Evolutionary conservation across 1,284 basidiomycete genomes (phyloP).

Genomic region (Quambalaria eucalypti): DNA sequence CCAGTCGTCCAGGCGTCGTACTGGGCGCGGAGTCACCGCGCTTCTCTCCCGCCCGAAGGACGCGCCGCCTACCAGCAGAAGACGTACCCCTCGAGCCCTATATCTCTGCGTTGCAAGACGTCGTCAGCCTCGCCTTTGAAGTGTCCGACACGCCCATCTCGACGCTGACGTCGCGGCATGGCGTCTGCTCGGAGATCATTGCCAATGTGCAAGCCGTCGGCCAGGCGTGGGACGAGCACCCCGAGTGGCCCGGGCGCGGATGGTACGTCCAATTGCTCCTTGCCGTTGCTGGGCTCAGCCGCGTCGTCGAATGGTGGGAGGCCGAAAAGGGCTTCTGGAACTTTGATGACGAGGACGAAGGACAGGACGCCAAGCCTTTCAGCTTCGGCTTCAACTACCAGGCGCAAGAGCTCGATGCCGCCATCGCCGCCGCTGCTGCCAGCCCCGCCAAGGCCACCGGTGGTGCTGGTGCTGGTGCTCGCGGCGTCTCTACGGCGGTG

Average conservation of each 20-base stretch:
- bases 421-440: slow-evolving; percentile 6
- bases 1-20: too few relatives aligned
- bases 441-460: slow-evolving; percentile 5
- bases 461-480: not conserved
- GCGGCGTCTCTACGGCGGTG: slow-evolving; percentile 2
- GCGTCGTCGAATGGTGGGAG: slow-evolving; percentile 99
- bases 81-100: slow-evolving; percentile 21
- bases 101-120: slow-evolving; percentile 78
- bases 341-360: slow-evolving; percentile 77
- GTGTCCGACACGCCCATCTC: slow-evolving; percentile 80
- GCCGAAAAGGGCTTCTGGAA: slow-evolving; percentile 99
- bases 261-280: slow-evolving; percentile 89
- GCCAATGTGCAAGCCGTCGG: slow-evolving; percentile 83
- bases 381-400: slow-evolving; percentile 23
- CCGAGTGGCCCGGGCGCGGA: slow-evolving; percentile 91
- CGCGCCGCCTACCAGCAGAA: slow-evolving; percentile 23
- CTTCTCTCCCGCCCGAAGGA: slow-evolving; percentile 28
- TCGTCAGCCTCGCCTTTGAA: slow-evolving; percentile 90
- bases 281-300: slow-evolving; percentile 88
- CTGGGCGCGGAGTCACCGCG: slow-evolving; percentile 26
- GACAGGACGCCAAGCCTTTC: slow-evolving; percentile 48
- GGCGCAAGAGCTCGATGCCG: slow-evolving; percentile 7
- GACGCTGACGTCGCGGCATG: slow-evolving; percentile 72
- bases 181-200: slow-evolving; percentile 75
- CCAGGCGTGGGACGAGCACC: slow-evolving; percentile 89